phyloP scores from a whole-genome alignment of 2,329 filamentous ascomycete species.

The Fusarium sp. region DNA sequence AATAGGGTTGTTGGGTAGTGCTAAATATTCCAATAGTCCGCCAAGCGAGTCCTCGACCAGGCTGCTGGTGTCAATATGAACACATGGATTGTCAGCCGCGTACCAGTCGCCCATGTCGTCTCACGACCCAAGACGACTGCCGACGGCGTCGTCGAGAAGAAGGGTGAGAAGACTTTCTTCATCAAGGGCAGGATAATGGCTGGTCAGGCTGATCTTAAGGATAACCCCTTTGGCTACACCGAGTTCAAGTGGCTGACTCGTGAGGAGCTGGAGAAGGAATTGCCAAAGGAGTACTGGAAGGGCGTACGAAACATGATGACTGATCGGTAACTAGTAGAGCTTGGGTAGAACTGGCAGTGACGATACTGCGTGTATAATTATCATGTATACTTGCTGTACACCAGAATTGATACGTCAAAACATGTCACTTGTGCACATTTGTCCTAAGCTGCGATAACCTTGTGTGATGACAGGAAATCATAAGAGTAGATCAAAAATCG shows the following conservation, averaged over 20 bases:
- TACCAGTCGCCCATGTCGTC: constrained; percentile 84
- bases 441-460: neutral
- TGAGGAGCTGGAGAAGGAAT: constrained; percentile 80
- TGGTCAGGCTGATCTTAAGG: constrained; percentile 84
- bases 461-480: neutral
- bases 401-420: constrained; percentile 30
- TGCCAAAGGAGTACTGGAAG: constrained; percentile 76
- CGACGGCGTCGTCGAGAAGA: constrained; percentile 54
- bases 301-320: constrained; percentile 85
- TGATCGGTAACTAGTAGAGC: constrained; percentile 66
- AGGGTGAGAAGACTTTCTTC: constrained; percentile 90
- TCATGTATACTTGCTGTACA: constrained; percentile 46
- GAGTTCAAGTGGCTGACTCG: constrained; percentile 95
- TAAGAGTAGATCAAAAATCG: neutral
- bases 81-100: constrained; percentile 94
- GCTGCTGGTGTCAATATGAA: constrained; percentile 96
- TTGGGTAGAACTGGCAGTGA: constrained; percentile 20
- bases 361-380: constrained; percentile 45
- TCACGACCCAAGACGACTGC: constrained; percentile 60
- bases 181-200: constrained; percentile 97
- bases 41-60: constrained; percentile 79
- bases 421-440: neutral
- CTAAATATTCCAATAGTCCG: constrained; percentile 67
- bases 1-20: neutral
- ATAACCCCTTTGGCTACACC: constrained; percentile 75